phyloP scores from a whole-genome alignment of 768 basidiomycete species.

The Gloeopeniophorella convolvens region DNA sequence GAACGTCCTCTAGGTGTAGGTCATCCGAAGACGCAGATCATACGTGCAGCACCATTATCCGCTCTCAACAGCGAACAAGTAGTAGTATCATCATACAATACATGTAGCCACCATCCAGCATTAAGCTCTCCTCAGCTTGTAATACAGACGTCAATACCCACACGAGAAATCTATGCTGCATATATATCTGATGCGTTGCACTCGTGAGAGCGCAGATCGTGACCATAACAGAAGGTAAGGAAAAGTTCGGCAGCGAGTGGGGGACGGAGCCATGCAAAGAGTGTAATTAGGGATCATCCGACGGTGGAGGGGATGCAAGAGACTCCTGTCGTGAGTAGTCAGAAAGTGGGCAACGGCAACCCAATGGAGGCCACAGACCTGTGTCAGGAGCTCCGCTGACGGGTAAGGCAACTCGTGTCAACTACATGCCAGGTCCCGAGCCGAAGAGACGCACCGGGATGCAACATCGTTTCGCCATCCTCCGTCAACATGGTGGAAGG shows the following conservation, averaged over 20 bases:
- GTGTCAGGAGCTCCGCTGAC: constrained; percentile 55
- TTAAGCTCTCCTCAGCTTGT: constrained; percentile 34
- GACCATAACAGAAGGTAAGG: not conserved
- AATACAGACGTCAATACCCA: constrained; percentile 20
- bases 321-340: constrained; percentile 41
- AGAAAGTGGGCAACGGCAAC: constrained; percentile 11
- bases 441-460: constrained; percentile 46
- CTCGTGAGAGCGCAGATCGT: too few species aligned
- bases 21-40: not conserved
- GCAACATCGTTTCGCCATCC: constrained; percentile 61
- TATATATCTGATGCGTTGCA: too few species aligned
- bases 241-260: not conserved
- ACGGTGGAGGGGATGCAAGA: constrained; percentile 63
- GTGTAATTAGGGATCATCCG: constrained; percentile 26
- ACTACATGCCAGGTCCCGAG: not conserved
- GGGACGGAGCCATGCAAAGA: not conserved
- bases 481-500: constrained; percentile 43
- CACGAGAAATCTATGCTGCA: constrained; percentile 5
- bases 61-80: constrained; percentile 35
- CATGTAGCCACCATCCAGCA: constrained; percentile 20
- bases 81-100: constrained; percentile 18
- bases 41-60: constrained; percentile 16
- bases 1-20: constrained; percentile 30
- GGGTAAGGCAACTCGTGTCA: constrained; percentile 5
- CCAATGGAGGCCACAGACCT: constrained; percentile 34